Base-by-base conservation (phyloP, 495 filamentous ascomycete species). In the Choiromyces venosus region DNA sequence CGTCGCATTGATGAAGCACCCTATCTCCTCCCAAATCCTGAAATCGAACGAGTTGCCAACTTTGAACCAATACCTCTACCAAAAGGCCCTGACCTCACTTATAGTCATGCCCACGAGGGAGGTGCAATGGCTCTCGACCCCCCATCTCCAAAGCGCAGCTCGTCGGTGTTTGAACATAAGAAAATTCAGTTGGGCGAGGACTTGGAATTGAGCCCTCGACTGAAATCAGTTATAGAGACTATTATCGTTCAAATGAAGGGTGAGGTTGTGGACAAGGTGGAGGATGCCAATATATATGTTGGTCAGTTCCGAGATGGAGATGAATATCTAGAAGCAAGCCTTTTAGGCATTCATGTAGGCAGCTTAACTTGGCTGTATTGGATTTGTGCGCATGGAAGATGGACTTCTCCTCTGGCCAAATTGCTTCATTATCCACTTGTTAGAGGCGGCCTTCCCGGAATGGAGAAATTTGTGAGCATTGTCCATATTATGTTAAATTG, bases 331-430 rank as follows among this genome's bases (percentile, higher is more conserved):
- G 85, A 86, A 29, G 94, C 95, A 4, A 89, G 92, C 4, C 88
- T 89, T 72, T 82, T 85, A 40, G 87, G 89, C 33, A 95, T 94
- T 74, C 88, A 92, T 52, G 92, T 98, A 66, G 95, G 94, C 12
- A 98, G 94, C 82, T 85, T 98, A 25, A 88, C 93, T 4, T 99
- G 95, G 95, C 84, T 99, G 0, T 98, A 95, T 79, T 87, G 94
- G 82, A 82, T 98, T 42, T 95, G 98, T 80, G 92, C 91, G 2
- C 88, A 91, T 79, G 92, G 96, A 79, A 86, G 88, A 67, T 99
- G 92, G 90, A 94, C 92, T 2, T 91, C 89, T 21, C 94, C 95
- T 9, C 83, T 92, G 71, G 86, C 87, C 29, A 88, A 92, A 68
- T 85, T 98, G 9, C 85, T 99, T 33, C 95, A 98, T 80, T 99